A percentile compares a stretch with the other conserved stretches of the same genome.
Evolutionary conservation across 2,329 filamentous ascomycete genomes (phyloP).

Genomic region (Monosporascus sp.): DNA sequence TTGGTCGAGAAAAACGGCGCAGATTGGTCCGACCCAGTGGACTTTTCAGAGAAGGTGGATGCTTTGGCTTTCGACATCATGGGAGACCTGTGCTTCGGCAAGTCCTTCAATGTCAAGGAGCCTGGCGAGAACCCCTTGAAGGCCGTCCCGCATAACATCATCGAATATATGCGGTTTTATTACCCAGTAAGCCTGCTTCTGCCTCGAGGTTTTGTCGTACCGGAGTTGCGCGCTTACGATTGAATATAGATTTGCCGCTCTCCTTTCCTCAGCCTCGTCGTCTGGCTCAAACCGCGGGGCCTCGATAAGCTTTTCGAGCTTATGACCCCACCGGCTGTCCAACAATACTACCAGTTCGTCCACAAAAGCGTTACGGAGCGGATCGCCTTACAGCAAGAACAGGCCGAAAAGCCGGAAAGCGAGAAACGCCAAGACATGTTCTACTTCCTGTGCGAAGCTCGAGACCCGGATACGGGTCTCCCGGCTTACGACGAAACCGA

Average conservation of each 20-base stretch:
- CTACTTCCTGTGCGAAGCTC: constrained; percentile 14
- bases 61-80: constrained; percentile 15
- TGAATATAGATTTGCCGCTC: neutral
- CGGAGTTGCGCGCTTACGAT: neutral
- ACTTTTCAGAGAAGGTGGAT: constrained; percentile 7
- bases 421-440: constrained; percentile 18
- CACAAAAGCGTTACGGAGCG: constrained; percentile 11
- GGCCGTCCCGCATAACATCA: constrained; percentile 8
- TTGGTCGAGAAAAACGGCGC: constrained; percentile 3
- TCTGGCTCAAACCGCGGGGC: constrained; percentile 9
- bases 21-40: constrained; percentile 12
- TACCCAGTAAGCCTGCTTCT: constrained; percentile 8
- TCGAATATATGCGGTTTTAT: constrained; percentile 10
- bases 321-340: constrained; percentile 5
- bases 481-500: constrained; percentile 10
- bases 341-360: constrained; percentile 12
- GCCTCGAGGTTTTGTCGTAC: neutral
- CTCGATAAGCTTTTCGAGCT: constrained; percentile 8
- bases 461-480: constrained; percentile 8
- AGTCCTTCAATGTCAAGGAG: constrained; percentile 20
- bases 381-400: constrained; percentile 9
- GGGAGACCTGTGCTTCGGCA: constrained; percentile 18
- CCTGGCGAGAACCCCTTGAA: constrained; percentile 15
- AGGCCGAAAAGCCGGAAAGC: constrained; percentile 6
- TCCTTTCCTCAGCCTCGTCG: constrained; percentile 2